Conservation (phyloP, 73 alveolate species). For the Symbiodinium pilosum region DNA sequence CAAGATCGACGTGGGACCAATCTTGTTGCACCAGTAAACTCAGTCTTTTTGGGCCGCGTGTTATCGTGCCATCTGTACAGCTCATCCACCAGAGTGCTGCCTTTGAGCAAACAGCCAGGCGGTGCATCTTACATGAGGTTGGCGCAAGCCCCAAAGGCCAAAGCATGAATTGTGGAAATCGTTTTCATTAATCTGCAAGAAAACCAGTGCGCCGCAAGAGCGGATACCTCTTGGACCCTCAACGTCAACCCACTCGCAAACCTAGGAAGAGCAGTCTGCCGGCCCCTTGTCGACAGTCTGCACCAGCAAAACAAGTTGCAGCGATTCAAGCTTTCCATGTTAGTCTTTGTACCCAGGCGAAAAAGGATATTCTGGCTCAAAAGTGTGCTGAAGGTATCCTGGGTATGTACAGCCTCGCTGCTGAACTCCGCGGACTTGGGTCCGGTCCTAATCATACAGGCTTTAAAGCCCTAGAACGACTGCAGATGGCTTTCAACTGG, state of each 20-base stretch:
- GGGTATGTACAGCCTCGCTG: neutral
- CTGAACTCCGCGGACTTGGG: neutral
- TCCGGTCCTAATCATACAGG: neutral
- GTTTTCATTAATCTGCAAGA: no score
- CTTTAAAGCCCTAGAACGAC: no score
- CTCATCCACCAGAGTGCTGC: neutral
- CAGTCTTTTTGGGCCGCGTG: no score
- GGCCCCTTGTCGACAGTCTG: neutral
- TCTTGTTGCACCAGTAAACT: no score
- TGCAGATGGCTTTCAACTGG: no score
- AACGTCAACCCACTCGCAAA: neutral
- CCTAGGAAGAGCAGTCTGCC: neutral
- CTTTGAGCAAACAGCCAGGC: neutral
- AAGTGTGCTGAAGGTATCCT: no score
- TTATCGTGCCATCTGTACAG: neutral
- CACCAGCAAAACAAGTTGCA: neutral
- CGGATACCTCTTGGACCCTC: neutral
- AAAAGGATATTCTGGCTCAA: no score
- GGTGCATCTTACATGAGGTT: neutral
- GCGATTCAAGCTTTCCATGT: no score
- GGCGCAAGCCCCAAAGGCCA: neutral
- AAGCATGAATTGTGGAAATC: no score
- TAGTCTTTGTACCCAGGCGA: no score
- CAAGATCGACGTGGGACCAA: no score
- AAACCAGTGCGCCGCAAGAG: no score